Percentiles rank a stretch among this genome's conserved stretches.
These are phyloP conservation scores for Magnolia kwangsiensis DNA, from an alignment of 164 flowering plant genomes.

Conservation along the genomic window DNA sequence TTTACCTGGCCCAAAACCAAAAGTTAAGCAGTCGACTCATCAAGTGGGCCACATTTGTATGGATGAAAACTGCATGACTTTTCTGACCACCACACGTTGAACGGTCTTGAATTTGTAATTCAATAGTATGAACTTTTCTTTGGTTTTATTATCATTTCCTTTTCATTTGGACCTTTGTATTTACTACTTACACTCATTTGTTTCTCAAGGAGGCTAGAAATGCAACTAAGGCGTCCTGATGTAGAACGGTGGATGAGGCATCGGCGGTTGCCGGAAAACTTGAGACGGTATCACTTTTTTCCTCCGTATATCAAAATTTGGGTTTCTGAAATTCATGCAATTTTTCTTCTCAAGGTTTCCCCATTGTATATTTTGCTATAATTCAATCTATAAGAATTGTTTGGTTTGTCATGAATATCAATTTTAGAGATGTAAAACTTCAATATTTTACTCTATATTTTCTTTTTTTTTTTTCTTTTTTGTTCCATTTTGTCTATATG, in stretches of 20 bases:
- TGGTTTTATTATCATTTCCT: too few relatives aligned
- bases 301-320: too few relatives aligned
- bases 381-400: background rate
- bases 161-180: too few relatives aligned
- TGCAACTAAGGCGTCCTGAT: constrained; percentile 34
- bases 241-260: constrained; percentile 37
- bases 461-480: too few relatives aligned
- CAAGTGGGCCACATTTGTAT: too few relatives aligned
- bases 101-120: background rate
- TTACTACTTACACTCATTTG: too few relatives aligned
- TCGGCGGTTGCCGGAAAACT: constrained; percentile 24
- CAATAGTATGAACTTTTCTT: too few relatives aligned
- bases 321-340: background rate
- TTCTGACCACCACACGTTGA: background rate
- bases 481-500: background rate
- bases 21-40: too few relatives aligned
- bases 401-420: background rate
- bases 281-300: constrained; percentile 19
- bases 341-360: background rate
- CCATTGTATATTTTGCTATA: background rate
- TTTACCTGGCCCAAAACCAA: too few relatives aligned
- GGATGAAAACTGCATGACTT: background rate
- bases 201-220: too few relatives aligned
- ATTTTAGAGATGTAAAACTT: background rate
- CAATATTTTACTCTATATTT: too few relatives aligned